Evolutionary conservation across 371 early-diverging fungal species (phyloP).

Genomic region (Mucor lusitanicus): DNA sequence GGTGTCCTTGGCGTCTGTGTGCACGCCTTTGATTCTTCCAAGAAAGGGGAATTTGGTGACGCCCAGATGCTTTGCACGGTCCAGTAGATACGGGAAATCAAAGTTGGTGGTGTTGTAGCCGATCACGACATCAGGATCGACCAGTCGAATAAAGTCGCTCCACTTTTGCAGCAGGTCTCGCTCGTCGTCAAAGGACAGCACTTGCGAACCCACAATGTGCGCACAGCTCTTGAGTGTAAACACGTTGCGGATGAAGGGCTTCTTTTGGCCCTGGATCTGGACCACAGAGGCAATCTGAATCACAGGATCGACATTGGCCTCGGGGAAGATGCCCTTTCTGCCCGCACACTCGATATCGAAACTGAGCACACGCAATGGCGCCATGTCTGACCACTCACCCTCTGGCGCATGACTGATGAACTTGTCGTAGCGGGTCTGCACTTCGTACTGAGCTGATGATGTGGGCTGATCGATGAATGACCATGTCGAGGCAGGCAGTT

Average conservation of each 20-base stretch:
- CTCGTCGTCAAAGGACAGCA: slow-evolving; percentile 86
- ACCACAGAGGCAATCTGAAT: slow-evolving; percentile 99
- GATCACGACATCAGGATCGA: slow-evolving; percentile 86
- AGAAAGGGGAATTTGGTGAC: slow-evolving; percentile 82
- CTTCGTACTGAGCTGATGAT: slow-evolving; percentile 85
- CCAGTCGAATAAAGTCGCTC: slow-evolving; percentile 83
- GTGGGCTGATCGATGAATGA: slow-evolving; percentile 33
- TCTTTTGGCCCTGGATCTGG: slow-evolving; percentile 85
- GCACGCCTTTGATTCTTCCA: slow-evolving; percentile 75
- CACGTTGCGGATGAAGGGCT: slow-evolving; percentile 90
- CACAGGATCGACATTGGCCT: slow-evolving; percentile 94
- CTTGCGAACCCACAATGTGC: slow-evolving; percentile 93
- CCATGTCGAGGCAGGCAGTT: slow-evolving; percentile 80
- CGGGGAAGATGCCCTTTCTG: slow-evolving; percentile 96
- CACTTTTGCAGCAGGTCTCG: slow-evolving; percentile 84
- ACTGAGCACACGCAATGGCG: slow-evolving; percentile 95
- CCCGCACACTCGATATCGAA: slow-evolving; percentile 99
- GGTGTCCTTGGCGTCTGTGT: slow-evolving; percentile 80
- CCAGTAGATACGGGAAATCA: slow-evolving; percentile 98
- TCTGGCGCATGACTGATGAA: slow-evolving; percentile 87
- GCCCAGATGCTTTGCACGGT: slow-evolving; percentile 86
- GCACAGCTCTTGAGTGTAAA: slow-evolving; percentile 92
- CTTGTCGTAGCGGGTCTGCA: slow-evolving; percentile 70
- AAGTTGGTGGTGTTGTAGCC: slow-evolving; percentile 99
- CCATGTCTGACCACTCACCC: slow-evolving; percentile 92